These are phyloP conservation scores for Grigorovia transvaalensis DNA, from an alignment of 805 yeast genomes.

Conservation along the genomic window DNA sequence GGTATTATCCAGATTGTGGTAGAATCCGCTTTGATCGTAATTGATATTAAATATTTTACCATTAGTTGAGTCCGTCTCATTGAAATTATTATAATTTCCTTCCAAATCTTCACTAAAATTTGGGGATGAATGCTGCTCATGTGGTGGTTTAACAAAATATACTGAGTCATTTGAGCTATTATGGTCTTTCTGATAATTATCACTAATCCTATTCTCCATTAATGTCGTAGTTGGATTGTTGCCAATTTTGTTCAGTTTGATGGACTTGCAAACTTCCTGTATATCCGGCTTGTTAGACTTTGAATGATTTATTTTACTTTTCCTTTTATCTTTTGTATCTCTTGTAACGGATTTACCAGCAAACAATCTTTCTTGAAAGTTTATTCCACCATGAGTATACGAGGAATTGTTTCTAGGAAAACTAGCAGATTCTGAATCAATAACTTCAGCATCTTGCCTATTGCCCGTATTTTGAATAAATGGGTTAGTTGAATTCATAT, in stretches of 20 bases:
- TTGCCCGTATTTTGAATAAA: no score
- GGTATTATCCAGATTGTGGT: neutral
- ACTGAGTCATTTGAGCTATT: neutral
- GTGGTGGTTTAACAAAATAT: neutral
- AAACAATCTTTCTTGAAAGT: constrained; percentile 23
- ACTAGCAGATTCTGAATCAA: constrained; percentile 5
- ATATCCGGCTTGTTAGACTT: neutral
- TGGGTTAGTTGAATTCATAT: neutral
- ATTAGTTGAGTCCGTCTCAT: neutral
- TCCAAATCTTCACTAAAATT: neutral
- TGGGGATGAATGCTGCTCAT: neutral
- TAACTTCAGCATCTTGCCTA: neutral
- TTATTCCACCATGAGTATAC: neutral
- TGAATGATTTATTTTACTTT: neutral
- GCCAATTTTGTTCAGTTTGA: constrained; percentile 15
- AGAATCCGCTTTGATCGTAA: neutral
- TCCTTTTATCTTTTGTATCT: neutral
- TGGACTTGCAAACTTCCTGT: constrained; percentile 70
- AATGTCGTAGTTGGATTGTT: no score
- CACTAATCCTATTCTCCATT: no score
- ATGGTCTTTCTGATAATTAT: neutral
- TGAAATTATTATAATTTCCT: neutral
- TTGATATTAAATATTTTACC: neutral
- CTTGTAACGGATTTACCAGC: constrained; percentile 18
- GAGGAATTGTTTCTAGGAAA: neutral